A percentile compares a stretch with the other conserved stretches of the same genome.
phyloP scores from a whole-genome alignment of 2,329 filamentous ascomycete species.

The Claviceps capensis region DNA sequence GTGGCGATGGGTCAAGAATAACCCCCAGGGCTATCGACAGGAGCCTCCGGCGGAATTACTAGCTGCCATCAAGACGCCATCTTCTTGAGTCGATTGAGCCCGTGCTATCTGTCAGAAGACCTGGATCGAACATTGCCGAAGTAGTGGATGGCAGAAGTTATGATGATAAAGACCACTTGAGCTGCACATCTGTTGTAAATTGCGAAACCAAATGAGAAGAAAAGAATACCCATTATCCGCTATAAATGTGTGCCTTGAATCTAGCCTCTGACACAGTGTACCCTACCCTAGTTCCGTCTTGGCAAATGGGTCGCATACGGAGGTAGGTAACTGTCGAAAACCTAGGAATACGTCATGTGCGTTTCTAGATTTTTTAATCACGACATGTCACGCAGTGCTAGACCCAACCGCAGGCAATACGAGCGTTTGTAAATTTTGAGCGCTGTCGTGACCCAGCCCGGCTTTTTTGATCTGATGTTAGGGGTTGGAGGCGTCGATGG shows the following conservation, averaged over 20 bases:
- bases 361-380: too few relatives aligned
- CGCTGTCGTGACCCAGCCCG: too few relatives aligned
- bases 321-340: too few relatives aligned
- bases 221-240: background rate
- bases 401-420: too few relatives aligned
- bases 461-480: too few relatives aligned
- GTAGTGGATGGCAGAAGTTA: background rate
- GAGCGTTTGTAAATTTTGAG: too few relatives aligned
- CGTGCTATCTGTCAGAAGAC: background rate
- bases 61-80: slow-evolving; percentile 39
- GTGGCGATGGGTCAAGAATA: slow-evolving; percentile 96
- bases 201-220: background rate
- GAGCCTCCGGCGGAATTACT: slow-evolving; percentile 74
- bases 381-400: too few relatives aligned
- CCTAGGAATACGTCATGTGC: too few relatives aligned
- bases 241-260: background rate
- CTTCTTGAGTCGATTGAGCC: slow-evolving; percentile 9
- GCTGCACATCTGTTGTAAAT: background rate
- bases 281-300: too few relatives aligned
- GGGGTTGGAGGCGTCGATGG: too few relatives aligned
- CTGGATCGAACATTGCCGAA: background rate
- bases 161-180: background rate
- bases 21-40: slow-evolving; percentile 88
- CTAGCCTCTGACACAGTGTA: background rate
- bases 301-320: too few relatives aligned